These are phyloP conservation scores for Emericellopsis cladophorae DNA, from an alignment of 2,329 filamentous ascomycete species.

Conservation along the genomic window DNA sequence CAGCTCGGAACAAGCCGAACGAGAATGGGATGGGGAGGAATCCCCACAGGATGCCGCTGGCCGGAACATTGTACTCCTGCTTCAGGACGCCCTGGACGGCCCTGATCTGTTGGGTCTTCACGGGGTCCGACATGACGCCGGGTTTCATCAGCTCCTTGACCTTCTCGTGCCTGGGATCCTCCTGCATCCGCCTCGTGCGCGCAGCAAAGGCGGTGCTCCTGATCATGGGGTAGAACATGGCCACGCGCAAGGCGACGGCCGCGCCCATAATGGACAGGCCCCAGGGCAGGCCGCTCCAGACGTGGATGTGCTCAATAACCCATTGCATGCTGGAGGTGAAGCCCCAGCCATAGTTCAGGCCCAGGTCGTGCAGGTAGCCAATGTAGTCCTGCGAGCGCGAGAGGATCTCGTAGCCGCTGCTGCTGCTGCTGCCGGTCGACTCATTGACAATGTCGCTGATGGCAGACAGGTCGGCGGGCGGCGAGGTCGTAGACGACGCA, in stretches of 20 bases:
- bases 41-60: constrained; percentile 21
- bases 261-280: constrained; percentile 59
- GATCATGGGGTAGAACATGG: constrained; percentile 50
- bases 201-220: constrained; percentile 27
- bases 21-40: constrained; percentile 50
- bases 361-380: constrained; percentile 72
- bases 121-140: constrained; percentile 27
- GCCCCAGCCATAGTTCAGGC: constrained; percentile 80
- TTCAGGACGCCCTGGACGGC: constrained; percentile 21
- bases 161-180: constrained; percentile 38
- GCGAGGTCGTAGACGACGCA: constrained; percentile 4
- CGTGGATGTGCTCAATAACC: constrained; percentile 69
- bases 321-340: constrained; percentile 63
- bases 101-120: constrained; percentile 27
- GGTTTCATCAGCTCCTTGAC: constrained; percentile 36
- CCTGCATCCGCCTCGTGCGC: constrained; percentile 43
- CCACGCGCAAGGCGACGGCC: constrained; percentile 49
- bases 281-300: constrained; percentile 69
- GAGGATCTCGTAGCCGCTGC: constrained; percentile 22
- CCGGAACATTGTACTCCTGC: constrained; percentile 20
- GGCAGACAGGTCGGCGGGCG: constrained; percentile 15
- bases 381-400: constrained; percentile 55
- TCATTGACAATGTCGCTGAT: constrained; percentile 22
- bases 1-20: constrained; percentile 67
- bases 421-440: neutral